A percentile compares a stretch with the other conserved stretches of the same genome.
Conservation (phyloP, 768 basidiomycete genomes). For the Termitomyces eurrhizus region DNA sequence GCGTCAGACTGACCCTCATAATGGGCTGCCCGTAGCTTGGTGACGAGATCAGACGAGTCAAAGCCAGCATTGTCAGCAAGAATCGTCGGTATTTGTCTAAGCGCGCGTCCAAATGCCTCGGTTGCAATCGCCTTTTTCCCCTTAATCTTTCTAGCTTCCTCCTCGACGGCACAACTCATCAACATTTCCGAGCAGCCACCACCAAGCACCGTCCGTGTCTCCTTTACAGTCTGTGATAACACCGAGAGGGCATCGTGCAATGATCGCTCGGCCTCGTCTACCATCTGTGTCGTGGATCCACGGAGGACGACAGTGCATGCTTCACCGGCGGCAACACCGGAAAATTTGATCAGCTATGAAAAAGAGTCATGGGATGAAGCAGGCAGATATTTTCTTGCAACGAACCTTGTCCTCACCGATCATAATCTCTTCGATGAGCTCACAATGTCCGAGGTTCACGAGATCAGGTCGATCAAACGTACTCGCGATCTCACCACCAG, state of each 20-base stretch:
- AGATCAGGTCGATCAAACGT: constrained; percentile 93
- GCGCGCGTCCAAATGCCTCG: constrained; percentile 85
- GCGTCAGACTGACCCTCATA: constrained; percentile 85
- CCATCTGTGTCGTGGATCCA: constrained; percentile 97
- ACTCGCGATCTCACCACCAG: constrained; percentile 95
- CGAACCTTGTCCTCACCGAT: constrained; percentile 97
- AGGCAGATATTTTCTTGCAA: neutral
- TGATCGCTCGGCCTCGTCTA: constrained; percentile 97
- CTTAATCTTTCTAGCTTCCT: constrained; percentile 74
- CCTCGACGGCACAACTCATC: constrained; percentile 94
- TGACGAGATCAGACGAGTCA: constrained; percentile 94
- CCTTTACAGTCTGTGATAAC: constrained; percentile 95
- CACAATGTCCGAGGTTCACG: constrained; percentile 90
- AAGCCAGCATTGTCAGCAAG: constrained; percentile 97
- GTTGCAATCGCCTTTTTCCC: constrained; percentile 97
- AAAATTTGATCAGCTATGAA: constrained; percentile 95
- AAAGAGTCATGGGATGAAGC: neutral
- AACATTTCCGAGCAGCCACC: constrained; percentile 98
- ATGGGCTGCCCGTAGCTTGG: constrained; percentile 87
- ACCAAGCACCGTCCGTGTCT: constrained; percentile 90
- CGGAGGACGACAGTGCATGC: constrained; percentile 98
- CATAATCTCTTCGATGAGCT: constrained; percentile 97
- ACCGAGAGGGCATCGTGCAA: constrained; percentile 97
- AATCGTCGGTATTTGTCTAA: constrained; percentile 94
- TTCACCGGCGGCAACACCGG: constrained; percentile 95